Percentiles rank a stretch among this genome's conserved stretches.
These are phyloP conservation scores for Paramarasmius palmivorus DNA, from an alignment of 1,284 basidiomycete species.

Conservation along the genomic window DNA sequence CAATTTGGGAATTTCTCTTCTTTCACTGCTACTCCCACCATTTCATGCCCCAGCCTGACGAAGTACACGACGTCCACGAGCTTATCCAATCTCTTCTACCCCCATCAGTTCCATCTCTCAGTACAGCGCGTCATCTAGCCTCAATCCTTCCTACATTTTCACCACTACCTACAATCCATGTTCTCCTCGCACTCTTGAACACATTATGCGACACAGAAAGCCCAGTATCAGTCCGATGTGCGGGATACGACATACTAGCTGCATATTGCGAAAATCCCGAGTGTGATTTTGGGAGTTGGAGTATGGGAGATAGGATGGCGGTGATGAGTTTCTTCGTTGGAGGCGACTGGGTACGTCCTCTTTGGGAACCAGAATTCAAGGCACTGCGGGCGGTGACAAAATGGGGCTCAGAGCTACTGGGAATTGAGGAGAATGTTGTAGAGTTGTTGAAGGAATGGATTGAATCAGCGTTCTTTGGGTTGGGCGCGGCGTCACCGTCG, in stretches of 20 bases:
- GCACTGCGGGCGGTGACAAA: slow-evolving; percentile 62
- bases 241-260: slow-evolving; percentile 70
- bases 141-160: no score
- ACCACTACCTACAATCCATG: no score
- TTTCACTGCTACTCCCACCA: no score
- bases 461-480: slow-evolving; percentile 56
- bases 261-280: slow-evolving; percentile 64
- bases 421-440: slow-evolving; percentile 60
- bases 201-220: no score
- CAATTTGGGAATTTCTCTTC: no score
- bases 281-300: slow-evolving; percentile 20
- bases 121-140: no score
- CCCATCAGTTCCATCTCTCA: no score
- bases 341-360: slow-evolving; percentile 55
- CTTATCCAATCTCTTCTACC: no score
- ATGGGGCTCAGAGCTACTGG: slow-evolving; percentile 58
- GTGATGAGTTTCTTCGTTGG: slow-evolving; percentile 64
- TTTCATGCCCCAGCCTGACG: no score
- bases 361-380: slow-evolving; percentile 70
- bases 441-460: slow-evolving; percentile 63
- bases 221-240: slow-evolving; percentile 15
- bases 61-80: no score
- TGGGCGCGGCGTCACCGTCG: slow-evolving; percentile 29
- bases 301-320: slow-evolving; percentile 55
- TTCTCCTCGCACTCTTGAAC: no score